Conservation (phyloP, 768 basidiomycete genomes). For the Leccinellum albellum region DNA sequence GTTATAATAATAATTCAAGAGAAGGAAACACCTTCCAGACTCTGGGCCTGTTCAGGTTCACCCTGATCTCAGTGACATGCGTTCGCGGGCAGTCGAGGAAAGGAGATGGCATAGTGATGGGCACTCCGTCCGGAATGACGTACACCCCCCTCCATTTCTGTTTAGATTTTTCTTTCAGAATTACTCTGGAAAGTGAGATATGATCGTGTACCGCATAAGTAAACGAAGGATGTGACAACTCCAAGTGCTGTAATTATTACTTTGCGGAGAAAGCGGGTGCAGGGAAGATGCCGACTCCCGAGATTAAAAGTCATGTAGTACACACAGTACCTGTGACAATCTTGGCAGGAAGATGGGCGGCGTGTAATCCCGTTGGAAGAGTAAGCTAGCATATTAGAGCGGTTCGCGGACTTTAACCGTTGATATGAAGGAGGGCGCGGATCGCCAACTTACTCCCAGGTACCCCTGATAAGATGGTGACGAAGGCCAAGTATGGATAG, state of each 20-base stretch:
- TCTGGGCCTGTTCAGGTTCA: background rate
- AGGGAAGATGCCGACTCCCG: background rate
- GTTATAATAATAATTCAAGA: background rate
- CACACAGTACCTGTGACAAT: background rate
- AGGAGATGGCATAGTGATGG: background rate
- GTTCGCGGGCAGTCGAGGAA: background rate
- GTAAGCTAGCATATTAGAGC: background rate
- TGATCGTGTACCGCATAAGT: background rate
- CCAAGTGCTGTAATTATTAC: background rate
- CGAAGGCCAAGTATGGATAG: background rate
- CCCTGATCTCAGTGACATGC: background rate
- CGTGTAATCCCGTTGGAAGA: background rate
- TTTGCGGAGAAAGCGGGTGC: background rate
- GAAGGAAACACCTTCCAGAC: background rate
- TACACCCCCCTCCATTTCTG: background rate
- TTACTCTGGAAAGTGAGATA: background rate
- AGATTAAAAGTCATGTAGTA: background rate
- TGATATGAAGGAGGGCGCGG: slow-evolving; percentile 5
- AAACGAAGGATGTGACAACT: background rate
- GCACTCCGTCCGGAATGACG: background rate
- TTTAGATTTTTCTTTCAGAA: background rate
- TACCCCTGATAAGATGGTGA: background rate
- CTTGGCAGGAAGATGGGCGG: background rate
- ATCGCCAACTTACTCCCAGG: slow-evolving; percentile 12
- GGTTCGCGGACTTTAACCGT: slow-evolving; percentile 8